Conservation (phyloP, 495 filamentous ascomycete species). For the Echria macrotheca region DNA sequence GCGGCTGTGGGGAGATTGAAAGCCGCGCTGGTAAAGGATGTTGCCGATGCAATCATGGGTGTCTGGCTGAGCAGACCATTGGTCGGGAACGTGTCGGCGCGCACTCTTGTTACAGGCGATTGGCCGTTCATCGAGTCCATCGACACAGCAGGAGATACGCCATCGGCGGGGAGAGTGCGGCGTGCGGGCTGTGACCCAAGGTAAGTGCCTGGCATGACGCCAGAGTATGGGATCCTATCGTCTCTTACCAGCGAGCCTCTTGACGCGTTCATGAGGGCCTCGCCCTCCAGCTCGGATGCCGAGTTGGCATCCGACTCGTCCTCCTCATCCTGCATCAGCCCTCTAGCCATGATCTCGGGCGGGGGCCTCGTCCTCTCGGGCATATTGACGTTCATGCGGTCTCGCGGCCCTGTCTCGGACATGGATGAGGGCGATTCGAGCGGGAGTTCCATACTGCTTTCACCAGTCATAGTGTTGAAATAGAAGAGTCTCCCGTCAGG, state of each 20-base stretch:
- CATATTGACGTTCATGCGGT: constrained; percentile 80
- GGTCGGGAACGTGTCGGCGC: constrained; percentile 40
- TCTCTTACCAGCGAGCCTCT: constrained; percentile 46
- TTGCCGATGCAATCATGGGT: constrained; percentile 57
- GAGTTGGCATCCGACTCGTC: constrained; percentile 71
- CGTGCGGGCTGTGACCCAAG: constrained; percentile 44
- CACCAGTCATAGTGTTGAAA: constrained; percentile 93
- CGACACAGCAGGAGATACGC: constrained; percentile 81
- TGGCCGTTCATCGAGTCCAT: constrained; percentile 77
- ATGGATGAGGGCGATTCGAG: constrained; percentile 79
- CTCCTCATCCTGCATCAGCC: constrained; percentile 77
- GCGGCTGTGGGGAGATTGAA: constrained; percentile 51
- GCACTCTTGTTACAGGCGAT: constrained; percentile 43
- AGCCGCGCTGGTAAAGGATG: constrained; percentile 59
- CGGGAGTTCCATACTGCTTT: constrained; percentile 87
- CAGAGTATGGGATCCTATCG: background rate
- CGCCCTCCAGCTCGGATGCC: constrained; percentile 77
- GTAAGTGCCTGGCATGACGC: constrained; percentile 15
- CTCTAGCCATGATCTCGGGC: constrained; percentile 84
- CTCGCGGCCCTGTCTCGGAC: constrained; percentile 77
- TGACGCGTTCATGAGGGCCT: constrained; percentile 44
- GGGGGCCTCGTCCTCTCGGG: constrained; percentile 88
- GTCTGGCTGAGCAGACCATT: constrained; percentile 43
- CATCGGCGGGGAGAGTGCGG: constrained; percentile 60
- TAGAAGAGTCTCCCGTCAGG: constrained; percentile 92